Conservation (phyloP, 2,329 filamentous ascomycete genomes). For the Colletotrichum lindemuthianum region DNA sequence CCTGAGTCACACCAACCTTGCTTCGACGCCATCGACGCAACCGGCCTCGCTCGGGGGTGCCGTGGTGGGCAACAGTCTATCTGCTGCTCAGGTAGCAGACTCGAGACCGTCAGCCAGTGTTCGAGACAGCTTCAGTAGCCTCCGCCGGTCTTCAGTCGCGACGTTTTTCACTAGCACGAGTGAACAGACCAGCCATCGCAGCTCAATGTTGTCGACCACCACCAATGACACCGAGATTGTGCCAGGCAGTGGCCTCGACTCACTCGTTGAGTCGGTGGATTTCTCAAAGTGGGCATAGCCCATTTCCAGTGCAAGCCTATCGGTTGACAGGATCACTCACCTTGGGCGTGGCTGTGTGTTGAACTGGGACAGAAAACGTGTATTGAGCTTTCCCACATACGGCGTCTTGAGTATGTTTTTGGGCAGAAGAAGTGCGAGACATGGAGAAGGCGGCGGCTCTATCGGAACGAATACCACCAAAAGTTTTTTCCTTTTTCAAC, state of each 20-base stretch:
- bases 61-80: slow-evolving; percentile 36
- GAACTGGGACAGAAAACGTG: slow-evolving; percentile 1
- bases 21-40: slow-evolving; percentile 42
- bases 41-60: slow-evolving; percentile 45
- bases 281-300: slow-evolving; percentile 51
- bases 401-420: slow-evolving; percentile 22
- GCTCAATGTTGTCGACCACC: slow-evolving; percentile 63
- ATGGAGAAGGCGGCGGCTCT: slow-evolving; percentile 16
- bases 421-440: background rate
- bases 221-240: slow-evolving; percentile 65
- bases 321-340: slow-evolving; percentile 6
- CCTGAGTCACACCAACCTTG: slow-evolving; percentile 43
- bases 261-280: slow-evolving; percentile 50
- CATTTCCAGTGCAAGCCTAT: background rate
- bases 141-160: slow-evolving; percentile 71
- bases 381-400: slow-evolving; percentile 8
- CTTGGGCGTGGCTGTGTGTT: slow-evolving; percentile 9
- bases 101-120: slow-evolving; percentile 60
- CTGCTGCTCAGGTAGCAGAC: slow-evolving; percentile 38
- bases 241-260: slow-evolving; percentile 42
- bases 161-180: slow-evolving; percentile 70
- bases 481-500: slow-evolving; percentile 26
- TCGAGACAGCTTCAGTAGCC: slow-evolving; percentile 69
- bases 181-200: slow-evolving; percentile 67
- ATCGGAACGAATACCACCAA: slow-evolving; percentile 33